Evolutionary conservation across 1,139 yeast genomes (phyloP).

Genomic region (Lodderomyces margitis): DNA sequence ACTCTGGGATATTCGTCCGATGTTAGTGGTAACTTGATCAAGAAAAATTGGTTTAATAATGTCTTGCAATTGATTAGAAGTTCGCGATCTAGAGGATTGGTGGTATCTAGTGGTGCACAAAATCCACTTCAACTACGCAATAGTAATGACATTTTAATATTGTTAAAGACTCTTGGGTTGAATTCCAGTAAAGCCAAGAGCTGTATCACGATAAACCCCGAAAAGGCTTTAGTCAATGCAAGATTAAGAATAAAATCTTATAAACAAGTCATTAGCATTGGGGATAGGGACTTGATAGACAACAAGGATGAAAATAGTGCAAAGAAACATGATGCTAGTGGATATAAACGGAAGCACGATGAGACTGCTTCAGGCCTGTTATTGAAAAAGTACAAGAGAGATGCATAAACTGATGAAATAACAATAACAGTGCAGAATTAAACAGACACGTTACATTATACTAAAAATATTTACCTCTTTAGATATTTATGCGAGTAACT

Average conservation of each 20-base stretch:
- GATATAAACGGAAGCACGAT: slow-evolving; percentile 25
- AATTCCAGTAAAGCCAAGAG: slow-evolving; percentile 60
- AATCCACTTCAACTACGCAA: slow-evolving; percentile 60
- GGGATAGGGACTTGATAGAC: slow-evolving; percentile 18
- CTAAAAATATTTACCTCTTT: too few relatives aligned
- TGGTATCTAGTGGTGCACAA: slow-evolving; percentile 75
- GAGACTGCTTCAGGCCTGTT: slow-evolving; percentile 28
- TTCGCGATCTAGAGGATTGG: slow-evolving; percentile 73
- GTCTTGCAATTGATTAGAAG: slow-evolving; percentile 78
- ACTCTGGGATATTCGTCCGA: slow-evolving; percentile 30
- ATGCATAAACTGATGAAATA: too few relatives aligned
- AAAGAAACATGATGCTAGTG: slow-evolving; percentile 23
- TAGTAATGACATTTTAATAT: slow-evolving; percentile 64
- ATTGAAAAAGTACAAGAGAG: slow-evolving; percentile 21
- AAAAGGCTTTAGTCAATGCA: slow-evolving; percentile 66
- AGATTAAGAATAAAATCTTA: slow-evolving; percentile 67
- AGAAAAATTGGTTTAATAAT: slow-evolving; percentile 67
- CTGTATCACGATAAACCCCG: slow-evolving; percentile 59
- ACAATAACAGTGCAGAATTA: slow-evolving; percentile 2
- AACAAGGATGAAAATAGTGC: slow-evolving; percentile 25
- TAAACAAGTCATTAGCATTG: slow-evolving; percentile 61
- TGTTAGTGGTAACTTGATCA: slow-evolving; percentile 23
- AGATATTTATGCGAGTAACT: too few relatives aligned
- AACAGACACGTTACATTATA: too few relatives aligned
- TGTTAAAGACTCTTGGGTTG: slow-evolving; percentile 69